Percentiles rank a stretch among this genome's conserved stretches.
Evolutionary conservation across 441 rosid genomes (phyloP).

Genomic region (Macaranga tanarius): DNA sequence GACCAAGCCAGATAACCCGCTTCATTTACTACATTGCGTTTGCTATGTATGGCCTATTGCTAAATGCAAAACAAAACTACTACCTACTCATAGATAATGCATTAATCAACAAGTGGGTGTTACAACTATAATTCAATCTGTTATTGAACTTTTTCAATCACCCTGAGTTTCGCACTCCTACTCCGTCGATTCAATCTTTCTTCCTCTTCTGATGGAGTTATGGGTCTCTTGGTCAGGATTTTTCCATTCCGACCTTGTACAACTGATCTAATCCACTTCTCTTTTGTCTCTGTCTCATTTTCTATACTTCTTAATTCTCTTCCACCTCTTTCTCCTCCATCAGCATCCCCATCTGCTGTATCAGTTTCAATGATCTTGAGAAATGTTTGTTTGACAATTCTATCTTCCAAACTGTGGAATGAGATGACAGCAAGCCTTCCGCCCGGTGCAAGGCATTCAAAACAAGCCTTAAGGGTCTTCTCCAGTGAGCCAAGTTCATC

Average conservation of each 20-base stretch:
- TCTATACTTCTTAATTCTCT: constrained; percentile 22
- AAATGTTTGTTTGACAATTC: constrained; percentile 87
- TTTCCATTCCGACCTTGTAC: constrained; percentile 60
- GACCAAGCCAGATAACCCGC: too few species aligned
- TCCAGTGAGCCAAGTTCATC: constrained; percentile 84
- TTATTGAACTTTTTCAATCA: constrained; percentile 55
- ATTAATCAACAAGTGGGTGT: background rate
- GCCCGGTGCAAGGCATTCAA: constrained; percentile 79
- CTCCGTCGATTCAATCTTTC: constrained; percentile 66
- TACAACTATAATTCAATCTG: constrained; percentile 4
- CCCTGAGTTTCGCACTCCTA: constrained; percentile 92
- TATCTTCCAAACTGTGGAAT: constrained; percentile 95
- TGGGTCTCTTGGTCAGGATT: constrained; percentile 85
- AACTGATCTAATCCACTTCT: constrained; percentile 62
- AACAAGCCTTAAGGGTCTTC: constrained; percentile 60
- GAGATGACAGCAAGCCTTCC: constrained; percentile 93
- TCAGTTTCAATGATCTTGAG: constrained; percentile 54
- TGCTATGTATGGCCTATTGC: background rate
- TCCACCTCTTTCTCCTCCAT: constrained; percentile 23
- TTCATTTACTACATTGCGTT: background rate
- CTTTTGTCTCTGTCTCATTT: constrained; percentile 32
- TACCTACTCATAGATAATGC: background rate
- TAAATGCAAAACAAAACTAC: background rate
- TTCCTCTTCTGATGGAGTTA: constrained; percentile 83
- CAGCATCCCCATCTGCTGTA: constrained; percentile 26